Percentiles rank a stretch among this genome's conserved stretches.
phyloP scores from a whole-genome alignment of 148 eudicot species.

The Heliosperma pusillum region DNA sequence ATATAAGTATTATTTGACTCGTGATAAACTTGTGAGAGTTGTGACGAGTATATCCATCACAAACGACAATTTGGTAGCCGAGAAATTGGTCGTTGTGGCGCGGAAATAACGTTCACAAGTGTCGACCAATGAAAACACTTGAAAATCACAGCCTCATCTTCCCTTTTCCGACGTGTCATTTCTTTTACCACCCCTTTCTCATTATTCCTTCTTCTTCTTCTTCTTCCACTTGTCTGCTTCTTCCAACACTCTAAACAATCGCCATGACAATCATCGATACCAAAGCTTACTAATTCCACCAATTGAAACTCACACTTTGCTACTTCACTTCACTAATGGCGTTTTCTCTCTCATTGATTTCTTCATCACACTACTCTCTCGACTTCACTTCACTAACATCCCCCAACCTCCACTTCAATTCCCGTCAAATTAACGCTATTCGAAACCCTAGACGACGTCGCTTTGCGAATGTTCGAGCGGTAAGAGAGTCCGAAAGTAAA shows the following conservation, averaged over 20 bases:
- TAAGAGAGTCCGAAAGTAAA: conserved; percentile 36
- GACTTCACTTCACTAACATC: neutral
- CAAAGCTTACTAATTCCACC: neutral
- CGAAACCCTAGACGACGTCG: conserved; percentile 10
- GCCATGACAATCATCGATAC: conserved; percentile 16
- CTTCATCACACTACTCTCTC: conserved; percentile 18
- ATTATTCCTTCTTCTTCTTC: neutral
- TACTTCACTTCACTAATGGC: conserved; percentile 29
- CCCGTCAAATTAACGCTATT: conserved; percentile 13
- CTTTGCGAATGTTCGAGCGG: conserved; percentile 31
- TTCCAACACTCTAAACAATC: neutral
- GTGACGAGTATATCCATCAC: too few relatives aligned
- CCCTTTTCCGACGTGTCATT: conserved; percentile 32
- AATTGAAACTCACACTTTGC: neutral
- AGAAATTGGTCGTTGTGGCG: conserved; percentile 3
- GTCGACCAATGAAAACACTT: conserved; percentile 33
- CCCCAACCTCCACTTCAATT: conserved; percentile 2
- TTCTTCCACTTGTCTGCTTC: neutral
- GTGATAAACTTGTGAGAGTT: too few relatives aligned
- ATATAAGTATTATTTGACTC: too few relatives aligned
- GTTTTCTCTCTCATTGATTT: conserved; percentile 27
- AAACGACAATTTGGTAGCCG: too few relatives aligned
- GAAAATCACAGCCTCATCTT: conserved; percentile 30
- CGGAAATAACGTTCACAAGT: neutral
- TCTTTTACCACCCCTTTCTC: neutral